phyloP scores from a whole-genome alignment of 176 grass and related monocot species.

The Saccharum officinarum region DNA sequence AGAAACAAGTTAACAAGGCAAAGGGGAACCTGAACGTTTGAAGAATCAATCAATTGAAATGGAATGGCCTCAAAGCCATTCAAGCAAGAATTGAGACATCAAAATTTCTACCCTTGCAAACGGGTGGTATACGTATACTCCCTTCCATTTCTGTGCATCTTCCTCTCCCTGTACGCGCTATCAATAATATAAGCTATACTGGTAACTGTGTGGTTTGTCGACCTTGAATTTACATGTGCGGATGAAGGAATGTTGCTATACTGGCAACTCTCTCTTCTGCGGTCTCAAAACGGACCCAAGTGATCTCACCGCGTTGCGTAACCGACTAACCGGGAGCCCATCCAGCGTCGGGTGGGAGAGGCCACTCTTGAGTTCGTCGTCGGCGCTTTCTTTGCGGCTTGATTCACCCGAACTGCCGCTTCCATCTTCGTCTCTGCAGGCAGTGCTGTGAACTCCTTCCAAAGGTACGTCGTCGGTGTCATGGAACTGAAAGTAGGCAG shows the following conservation, averaged over 20 bases:
- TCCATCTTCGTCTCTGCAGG: slow-evolving; percentile 22
- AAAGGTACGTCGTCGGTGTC: slow-evolving; percentile 31
- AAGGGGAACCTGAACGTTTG: not conserved
- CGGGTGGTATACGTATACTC: not conserved
- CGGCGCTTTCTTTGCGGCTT: slow-evolving; percentile 10
- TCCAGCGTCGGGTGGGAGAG: slow-evolving; percentile 57
- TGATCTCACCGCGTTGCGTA: slow-evolving; percentile 37
- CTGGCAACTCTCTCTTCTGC: slow-evolving; percentile 42
- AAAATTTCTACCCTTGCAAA: slow-evolving; percentile 33
- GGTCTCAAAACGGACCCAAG: slow-evolving; percentile 40
- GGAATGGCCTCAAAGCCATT: not conserved
- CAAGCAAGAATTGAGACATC: slow-evolving; percentile 1
- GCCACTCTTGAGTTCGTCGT: slow-evolving; percentile 19
- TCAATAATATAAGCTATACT: not conserved
- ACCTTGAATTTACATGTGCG: slow-evolving; percentile 16
- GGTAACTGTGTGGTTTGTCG: not conserved
- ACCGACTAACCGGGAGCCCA: slow-evolving; percentile 44
- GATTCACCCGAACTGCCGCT: slow-evolving; percentile 32
- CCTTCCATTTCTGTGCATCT: slow-evolving; percentile 6
- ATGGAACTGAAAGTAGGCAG: slow-evolving; percentile 60
- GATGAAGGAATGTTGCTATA: not conserved
- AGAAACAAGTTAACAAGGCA: not conserved
- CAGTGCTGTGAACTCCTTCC: slow-evolving; percentile 11
- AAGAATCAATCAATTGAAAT: not conserved
- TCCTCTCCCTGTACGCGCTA: not conserved